These are phyloP conservation scores for Mallotus repandus DNA, from an alignment of 441 rosid genomes.

Conservation along the genomic window DNA sequence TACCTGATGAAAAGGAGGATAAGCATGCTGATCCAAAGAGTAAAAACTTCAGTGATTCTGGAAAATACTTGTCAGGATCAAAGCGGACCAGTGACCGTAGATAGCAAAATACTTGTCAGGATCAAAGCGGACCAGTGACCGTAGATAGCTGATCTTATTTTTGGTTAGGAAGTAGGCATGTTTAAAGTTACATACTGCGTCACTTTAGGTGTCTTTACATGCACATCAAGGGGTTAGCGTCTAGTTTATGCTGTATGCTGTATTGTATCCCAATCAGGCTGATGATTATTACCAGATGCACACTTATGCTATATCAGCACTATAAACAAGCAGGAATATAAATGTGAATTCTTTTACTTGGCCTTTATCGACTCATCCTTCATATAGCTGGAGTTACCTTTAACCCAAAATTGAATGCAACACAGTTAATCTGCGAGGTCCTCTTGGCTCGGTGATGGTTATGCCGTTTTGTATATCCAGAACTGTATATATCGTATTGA, in stretches of 20 bases:
- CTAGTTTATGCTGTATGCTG: not conserved
- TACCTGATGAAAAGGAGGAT: constrained; percentile 47
- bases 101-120: constrained; percentile 31
- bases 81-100: constrained; percentile 40
- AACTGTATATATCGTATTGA: too few relatives aligned
- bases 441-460: too few relatives aligned
- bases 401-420: too few relatives aligned
- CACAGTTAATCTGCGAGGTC: too few relatives aligned
- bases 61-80: constrained; percentile 37
- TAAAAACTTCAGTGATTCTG: constrained; percentile 44
- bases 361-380: too few relatives aligned
- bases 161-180: constrained; percentile 6
- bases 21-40: constrained; percentile 46
- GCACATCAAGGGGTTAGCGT: not conserved
- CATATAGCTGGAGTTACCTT: too few relatives aligned
- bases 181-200: not conserved
- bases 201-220: not conserved
- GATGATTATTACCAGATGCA: not conserved
- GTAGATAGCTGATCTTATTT: constrained; percentile 8
- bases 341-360: not conserved
- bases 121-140: constrained; percentile 44
- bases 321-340: constrained; percentile 2
- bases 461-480: too few relatives aligned
- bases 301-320: not conserved
- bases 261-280: not conserved